Base-by-base conservation (phyloP, 306 rosid species). In the Sicyos baderoa region DNA sequence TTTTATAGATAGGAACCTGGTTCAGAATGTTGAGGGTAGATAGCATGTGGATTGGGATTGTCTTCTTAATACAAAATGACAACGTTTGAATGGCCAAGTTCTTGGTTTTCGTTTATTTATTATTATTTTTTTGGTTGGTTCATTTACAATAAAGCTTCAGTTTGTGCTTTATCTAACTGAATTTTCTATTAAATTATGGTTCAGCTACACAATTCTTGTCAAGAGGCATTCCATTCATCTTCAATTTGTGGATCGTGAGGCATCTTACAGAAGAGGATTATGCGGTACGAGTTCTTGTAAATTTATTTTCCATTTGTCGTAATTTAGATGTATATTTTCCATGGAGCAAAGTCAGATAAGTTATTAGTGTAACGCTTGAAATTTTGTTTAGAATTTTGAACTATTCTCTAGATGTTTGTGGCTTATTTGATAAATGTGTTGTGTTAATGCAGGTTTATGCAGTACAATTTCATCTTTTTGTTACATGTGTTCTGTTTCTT, bases 181-280 rank as follows among this genome's bases (percentile, higher is more conserved):
- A 45, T 22, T 19, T 18, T 37, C 37, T 49, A 47, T 35, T 18
- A 61, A 51, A 63, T 62, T 23, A 68, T 77, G 65, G 47, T 74
- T 67, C 81, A 93, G 98, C 98, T 80, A 93, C 97, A 18, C 98
- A 89, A 75, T 76, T 93, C 82, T 82, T 90, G 82, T 93, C 98
- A 23, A 85, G 98, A 72, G 98, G 98, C 58, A 89, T 93, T 44
- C 97, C 96, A 40, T 93, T 93, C 72, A 76, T 89, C 74, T 90
- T 93, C 88, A 93, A 89, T 80, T 85, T 91, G 37, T 90, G 95
- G 96, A 88, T 93, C 71, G 87, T 89, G 60, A 83, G 98, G 85
- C 92, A 89, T 78, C 95, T 93, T 37, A 86, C 88, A 18, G 80
- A 78, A 70, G 91, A 88, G 76, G 97, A 93, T 76, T 93, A 89